Evolutionary conservation across 148 eudicot genomes (phyloP).

Genomic region (Heliamphora exappendiculata): DNA sequence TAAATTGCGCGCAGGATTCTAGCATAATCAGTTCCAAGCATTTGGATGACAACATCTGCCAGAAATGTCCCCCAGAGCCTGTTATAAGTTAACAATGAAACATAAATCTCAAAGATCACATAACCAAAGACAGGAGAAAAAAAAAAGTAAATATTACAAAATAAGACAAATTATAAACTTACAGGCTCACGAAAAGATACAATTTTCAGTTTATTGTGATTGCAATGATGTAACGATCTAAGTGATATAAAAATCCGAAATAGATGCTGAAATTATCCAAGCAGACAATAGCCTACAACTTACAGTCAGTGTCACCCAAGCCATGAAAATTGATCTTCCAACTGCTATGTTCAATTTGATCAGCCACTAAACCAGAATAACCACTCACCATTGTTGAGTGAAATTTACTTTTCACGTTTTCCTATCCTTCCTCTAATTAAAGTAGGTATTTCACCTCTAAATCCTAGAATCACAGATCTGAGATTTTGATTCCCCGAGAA

Average conservation of each 20-base stretch:
- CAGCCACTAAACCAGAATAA: slow-evolving; percentile 3
- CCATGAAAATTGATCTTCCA: not conserved
- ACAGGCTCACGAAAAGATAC: not conserved
- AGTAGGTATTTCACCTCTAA: not conserved
- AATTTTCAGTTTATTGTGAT: not conserved
- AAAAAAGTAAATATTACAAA: not conserved
- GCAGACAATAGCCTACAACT: not conserved
- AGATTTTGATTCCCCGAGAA: too few relatives aligned
- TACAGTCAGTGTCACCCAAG: not conserved
- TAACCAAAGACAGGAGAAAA: not conserved
- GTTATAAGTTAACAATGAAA: slow-evolving; percentile 14
- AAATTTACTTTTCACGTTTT: too few relatives aligned
- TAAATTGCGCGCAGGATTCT: slow-evolving; percentile 83
- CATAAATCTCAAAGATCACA: not conserved
- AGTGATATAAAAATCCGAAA: not conserved
- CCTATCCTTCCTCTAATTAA: too few relatives aligned
- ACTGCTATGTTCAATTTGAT: not conserved
- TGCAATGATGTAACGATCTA: not conserved
- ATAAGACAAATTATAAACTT: not conserved
- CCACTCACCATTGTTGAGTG: not conserved
- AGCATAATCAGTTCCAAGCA: slow-evolving; percentile 97
- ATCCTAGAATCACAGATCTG: not conserved
- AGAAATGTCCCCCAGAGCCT: slow-evolving; percentile 92
- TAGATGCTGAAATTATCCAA: not conserved
- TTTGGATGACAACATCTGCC: slow-evolving; percentile 87